A percentile compares a stretch with the other conserved stretches of the same genome.
Evolutionary conservation across 2,329 filamentous ascomycete species (phyloP).

Genomic region (Penicillium paneum): DNA sequence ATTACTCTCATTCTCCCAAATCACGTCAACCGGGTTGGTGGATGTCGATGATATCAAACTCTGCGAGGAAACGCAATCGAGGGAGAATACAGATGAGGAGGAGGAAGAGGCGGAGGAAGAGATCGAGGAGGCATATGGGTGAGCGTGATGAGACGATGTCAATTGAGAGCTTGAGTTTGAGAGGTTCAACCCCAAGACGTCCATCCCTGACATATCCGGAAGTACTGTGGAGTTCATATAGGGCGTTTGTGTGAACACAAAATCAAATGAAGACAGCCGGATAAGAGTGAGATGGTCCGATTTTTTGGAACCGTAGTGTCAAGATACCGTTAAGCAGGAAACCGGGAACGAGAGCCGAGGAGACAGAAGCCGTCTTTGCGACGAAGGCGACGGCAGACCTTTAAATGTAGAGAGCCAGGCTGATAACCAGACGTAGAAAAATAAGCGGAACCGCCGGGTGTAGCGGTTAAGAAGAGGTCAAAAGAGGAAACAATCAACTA

Average conservation of each 20-base stretch:
- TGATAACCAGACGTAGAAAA: conserved; percentile 12
- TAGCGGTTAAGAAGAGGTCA: conserved; percentile 4
- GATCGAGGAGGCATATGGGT: conserved; percentile 67
- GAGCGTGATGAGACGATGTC: conserved; percentile 36
- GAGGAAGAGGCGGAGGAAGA: conserved; percentile 74
- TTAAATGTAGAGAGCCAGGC: conserved; percentile 22
- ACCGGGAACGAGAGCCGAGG: conserved; percentile 30
- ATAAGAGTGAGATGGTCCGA: conserved; percentile 20
- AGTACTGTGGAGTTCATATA: conserved; percentile 28
- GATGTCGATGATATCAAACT: conserved; percentile 67
- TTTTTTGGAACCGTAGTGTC: conserved; percentile 21
- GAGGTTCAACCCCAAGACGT: conserved; percentile 43
- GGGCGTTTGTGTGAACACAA: conserved; percentile 9
- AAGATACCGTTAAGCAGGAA: conserved; percentile 28
- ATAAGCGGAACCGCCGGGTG: conserved; percentile 7
- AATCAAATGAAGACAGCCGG: conserved; percentile 15
- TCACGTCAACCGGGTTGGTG: conserved; percentile 56
- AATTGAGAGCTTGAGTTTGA: conserved; percentile 38
- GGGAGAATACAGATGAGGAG: conserved; percentile 73
- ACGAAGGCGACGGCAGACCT: conserved; percentile 27
- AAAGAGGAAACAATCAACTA: conserved; percentile 6
- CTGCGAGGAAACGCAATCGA: conserved; percentile 58
- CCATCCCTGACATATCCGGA: conserved; percentile 44
- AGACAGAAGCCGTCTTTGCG: conserved; percentile 27
- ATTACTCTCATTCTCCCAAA: conserved; percentile 44